Evolutionary conservation across 2,329 filamentous ascomycete species (phyloP).

Genomic region (Nothopassalora personata): DNA sequence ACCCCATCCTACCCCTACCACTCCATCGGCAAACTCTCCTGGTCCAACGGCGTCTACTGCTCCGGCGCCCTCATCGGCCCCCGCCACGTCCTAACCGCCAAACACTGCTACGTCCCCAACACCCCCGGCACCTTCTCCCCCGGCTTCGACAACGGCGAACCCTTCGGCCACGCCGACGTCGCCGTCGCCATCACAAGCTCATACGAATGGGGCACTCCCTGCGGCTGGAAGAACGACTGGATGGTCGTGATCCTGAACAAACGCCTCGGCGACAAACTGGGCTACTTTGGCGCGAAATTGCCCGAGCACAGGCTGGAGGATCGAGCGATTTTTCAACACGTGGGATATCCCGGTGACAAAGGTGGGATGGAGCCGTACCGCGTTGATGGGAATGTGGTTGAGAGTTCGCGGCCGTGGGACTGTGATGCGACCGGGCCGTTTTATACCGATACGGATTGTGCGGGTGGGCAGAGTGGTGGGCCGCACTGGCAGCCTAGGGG

Average conservation of each 20-base stretch:
- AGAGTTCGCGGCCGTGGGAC: slow-evolving; percentile 2
- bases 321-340: slow-evolving; percentile 1
- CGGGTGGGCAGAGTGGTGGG: slow-evolving; percentile 12
- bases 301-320: slow-evolving; percentile 1
- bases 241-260: slow-evolving; percentile 8
- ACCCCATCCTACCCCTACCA: background rate
- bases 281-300: slow-evolving; percentile 9
- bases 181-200: background rate
- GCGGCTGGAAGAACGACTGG: slow-evolving; percentile 13
- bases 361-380: slow-evolving; percentile 9
- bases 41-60: slow-evolving; percentile 8
- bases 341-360: slow-evolving; percentile 12
- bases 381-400: slow-evolving; percentile 7
- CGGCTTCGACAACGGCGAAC: slow-evolving; percentile 9
- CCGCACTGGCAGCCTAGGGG: slow-evolving; percentile 7
- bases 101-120: slow-evolving; percentile 5
- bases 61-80: slow-evolving; percentile 5
- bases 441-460: slow-evolving; percentile 13
- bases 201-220: slow-evolving; percentile 5
- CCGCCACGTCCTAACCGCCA: slow-evolving; percentile 5
- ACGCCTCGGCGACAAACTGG: slow-evolving; percentile 6
- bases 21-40: slow-evolving; percentile 1
- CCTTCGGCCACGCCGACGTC: slow-evolving; percentile 3
- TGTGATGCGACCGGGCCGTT: slow-evolving; percentile 9
- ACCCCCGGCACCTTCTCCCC: background rate